Evolutionary conservation across 2,329 filamentous ascomycete genomes (phyloP).

Genomic region (Chalaropsis thielavioides): DNA sequence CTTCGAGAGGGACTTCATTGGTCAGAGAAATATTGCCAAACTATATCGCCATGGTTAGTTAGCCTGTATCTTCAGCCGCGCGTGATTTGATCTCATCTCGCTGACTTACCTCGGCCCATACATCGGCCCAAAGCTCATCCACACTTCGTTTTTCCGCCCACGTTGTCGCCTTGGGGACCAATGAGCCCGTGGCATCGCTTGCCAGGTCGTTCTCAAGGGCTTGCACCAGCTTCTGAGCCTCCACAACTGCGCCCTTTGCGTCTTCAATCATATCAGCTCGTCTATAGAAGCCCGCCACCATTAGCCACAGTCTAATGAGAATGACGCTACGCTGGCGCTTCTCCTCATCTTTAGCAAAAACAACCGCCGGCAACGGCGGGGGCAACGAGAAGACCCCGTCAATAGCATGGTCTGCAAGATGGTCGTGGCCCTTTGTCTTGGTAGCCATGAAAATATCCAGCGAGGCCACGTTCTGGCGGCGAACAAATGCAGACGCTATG

Average conservation of each 20-base stretch:
- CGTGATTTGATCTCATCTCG: background rate
- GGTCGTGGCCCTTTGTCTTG: slow-evolving; percentile 28
- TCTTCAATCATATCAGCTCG: slow-evolving; percentile 69
- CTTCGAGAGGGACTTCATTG: slow-evolving; percentile 48
- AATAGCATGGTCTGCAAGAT: slow-evolving; percentile 26
- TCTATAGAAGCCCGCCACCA: slow-evolving; percentile 77
- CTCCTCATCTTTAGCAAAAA: slow-evolving; percentile 41
- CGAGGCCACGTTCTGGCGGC: slow-evolving; percentile 31
- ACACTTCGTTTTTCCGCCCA: slow-evolving; percentile 74
- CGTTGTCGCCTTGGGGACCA: slow-evolving; percentile 46
- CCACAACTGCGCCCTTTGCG: slow-evolving; percentile 60
- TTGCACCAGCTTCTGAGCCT: slow-evolving; percentile 65
- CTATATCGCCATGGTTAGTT: slow-evolving; percentile 30
- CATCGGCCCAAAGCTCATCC: slow-evolving; percentile 72
- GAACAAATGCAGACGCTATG: slow-evolving; percentile 30
- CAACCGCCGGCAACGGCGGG: slow-evolving; percentile 36
- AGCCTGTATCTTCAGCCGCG: slow-evolving; percentile 5
- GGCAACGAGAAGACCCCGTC: slow-evolving; percentile 32
- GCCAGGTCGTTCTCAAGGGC: slow-evolving; percentile 53
- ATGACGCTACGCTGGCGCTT: slow-evolving; percentile 36
- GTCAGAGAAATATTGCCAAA: slow-evolving; percentile 52
- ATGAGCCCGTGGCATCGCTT: slow-evolving; percentile 46
- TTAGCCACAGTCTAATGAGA: slow-evolving; percentile 73
- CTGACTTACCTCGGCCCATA: slow-evolving; percentile 59
- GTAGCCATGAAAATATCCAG: slow-evolving; percentile 34